Percentiles rank a stretch among this genome's conserved stretches.
These are phyloP conservation scores for Blastocystis sp. DNA, from an alignment of 352 stramenopile species.

Conservation along the genomic window DNA sequence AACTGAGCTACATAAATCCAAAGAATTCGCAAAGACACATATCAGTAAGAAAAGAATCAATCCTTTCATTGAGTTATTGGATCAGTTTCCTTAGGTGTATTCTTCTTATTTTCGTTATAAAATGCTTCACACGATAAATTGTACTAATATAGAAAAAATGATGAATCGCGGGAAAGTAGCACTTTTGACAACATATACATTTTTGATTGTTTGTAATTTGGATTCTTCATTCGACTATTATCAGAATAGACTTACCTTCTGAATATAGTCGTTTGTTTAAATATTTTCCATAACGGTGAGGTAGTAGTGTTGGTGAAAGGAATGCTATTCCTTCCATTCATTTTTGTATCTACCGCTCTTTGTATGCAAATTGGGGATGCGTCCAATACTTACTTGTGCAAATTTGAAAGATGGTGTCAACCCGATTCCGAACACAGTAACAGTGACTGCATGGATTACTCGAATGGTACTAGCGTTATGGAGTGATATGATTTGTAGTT, in stretches of 20 bases:
- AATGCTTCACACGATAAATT: not conserved
- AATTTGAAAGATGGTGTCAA: not conserved
- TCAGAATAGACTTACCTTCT: too few relatives aligned
- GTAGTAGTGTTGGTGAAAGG: not conserved
- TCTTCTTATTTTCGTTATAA: not conserved
- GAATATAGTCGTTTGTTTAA: too few relatives aligned
- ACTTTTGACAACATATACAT: too few relatives aligned
- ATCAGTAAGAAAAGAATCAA: not conserved
- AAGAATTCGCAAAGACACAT: not conserved
- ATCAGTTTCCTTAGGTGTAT: not conserved
- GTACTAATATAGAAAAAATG: not conserved
- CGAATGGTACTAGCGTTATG: not conserved
- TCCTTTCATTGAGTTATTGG: not conserved
- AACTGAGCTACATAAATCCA: not conserved
- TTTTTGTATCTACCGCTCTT: not conserved
- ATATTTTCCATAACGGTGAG: too few relatives aligned
- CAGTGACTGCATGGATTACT: not conserved
- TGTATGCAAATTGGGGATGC: not conserved
- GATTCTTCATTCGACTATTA: too few relatives aligned
- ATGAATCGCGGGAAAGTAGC: not conserved
- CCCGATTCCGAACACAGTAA: not conserved
- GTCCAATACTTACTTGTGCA: not conserved
- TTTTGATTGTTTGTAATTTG: too few relatives aligned
- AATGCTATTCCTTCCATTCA: not conserved
- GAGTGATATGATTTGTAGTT: not conserved